Percentiles rank a stretch among this genome's conserved stretches.
Conservation (phyloP, 1,284 basidiomycete species). For the Calocybe gambosa region DNA sequence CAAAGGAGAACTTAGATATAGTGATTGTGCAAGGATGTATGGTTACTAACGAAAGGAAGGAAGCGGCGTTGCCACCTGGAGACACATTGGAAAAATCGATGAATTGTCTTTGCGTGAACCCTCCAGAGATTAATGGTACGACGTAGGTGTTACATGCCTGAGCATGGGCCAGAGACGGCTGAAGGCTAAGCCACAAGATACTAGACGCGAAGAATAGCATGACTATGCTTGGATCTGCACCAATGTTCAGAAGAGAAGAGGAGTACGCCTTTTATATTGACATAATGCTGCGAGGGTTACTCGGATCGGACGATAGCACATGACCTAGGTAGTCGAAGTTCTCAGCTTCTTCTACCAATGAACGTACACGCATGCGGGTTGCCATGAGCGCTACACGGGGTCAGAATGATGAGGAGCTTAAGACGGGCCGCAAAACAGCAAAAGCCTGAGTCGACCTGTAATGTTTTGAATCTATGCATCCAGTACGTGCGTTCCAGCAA, state of each 20-base stretch:
- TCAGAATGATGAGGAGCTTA: not conserved
- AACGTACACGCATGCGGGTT: not conserved
- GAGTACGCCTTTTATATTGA: not conserved
- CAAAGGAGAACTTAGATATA: not conserved
- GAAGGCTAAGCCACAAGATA: slow-evolving; percentile 3
- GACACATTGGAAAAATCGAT: slow-evolving; percentile 24
- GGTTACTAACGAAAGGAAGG: slow-evolving; percentile 20
- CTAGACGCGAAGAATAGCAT: not conserved
- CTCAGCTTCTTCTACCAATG: not conserved
- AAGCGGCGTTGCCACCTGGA: slow-evolving; percentile 18
- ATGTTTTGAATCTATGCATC: not conserved
- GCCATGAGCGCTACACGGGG: not conserved
- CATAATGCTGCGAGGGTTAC: not conserved
- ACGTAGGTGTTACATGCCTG: slow-evolving; percentile 18
- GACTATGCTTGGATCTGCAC: not conserved
- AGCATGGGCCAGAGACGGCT: slow-evolving; percentile 1
- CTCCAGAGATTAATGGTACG: slow-evolving; percentile 22
- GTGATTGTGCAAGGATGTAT: not conserved
- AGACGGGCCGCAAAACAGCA: not conserved
- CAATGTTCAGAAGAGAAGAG: not conserved
- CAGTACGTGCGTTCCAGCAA: too few relatives aligned
- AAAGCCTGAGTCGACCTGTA: not conserved
- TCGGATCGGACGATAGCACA: not conserved
- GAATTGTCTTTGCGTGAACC: slow-evolving; percentile 22
- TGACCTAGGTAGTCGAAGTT: not conserved